Percentiles rank a stretch among this genome's conserved stretches.
Conservation (phyloP, 306 rosid genomes). For the Quercus engelmannii region DNA sequence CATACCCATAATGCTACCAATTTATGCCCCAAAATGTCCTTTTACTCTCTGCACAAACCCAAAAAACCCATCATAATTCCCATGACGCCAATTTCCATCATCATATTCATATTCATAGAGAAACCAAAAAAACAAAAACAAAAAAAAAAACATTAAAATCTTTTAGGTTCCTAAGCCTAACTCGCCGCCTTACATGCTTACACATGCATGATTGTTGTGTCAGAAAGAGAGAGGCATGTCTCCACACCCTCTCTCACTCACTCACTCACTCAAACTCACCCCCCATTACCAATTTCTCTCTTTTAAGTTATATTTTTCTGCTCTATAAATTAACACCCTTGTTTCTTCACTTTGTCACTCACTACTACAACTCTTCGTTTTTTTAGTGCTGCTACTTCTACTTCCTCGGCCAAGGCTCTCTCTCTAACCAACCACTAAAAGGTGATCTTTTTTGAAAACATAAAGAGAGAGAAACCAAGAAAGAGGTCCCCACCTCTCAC, state of each 20-base stretch:
- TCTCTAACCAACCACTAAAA: slow-evolving; percentile 34
- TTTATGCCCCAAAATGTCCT: slow-evolving; percentile 42
- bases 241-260: slow-evolving; percentile 14
- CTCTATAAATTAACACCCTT: slow-evolving; percentile 74
- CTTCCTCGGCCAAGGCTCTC: slow-evolving; percentile 39
- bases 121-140: background rate
- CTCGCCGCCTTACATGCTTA: slow-evolving; percentile 99
- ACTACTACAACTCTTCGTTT: slow-evolving; percentile 1
- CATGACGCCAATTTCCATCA: slow-evolving; percentile 74
- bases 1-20: slow-evolving; percentile 29
- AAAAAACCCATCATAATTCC: slow-evolving; percentile 46
- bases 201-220: slow-evolving; percentile 96
- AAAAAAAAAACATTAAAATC: slow-evolving; percentile 43
- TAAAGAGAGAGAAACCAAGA: slow-evolving; percentile 29
- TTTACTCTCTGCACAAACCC: background rate
- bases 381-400: background rate
- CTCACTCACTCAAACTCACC: background rate
- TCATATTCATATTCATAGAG: slow-evolving; percentile 14
- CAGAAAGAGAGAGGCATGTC: slow-evolving; percentile 79
- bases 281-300: slow-evolving; percentile 9
- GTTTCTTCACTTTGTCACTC: slow-evolving; percentile 46
- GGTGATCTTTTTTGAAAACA: slow-evolving; percentile 67
- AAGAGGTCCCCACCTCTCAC: slow-evolving; percentile 41
- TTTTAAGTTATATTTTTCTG: slow-evolving; percentile 9
- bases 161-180: slow-evolving; percentile 66